phyloP scores from a whole-genome alignment of 768 basidiomycete species.

The Amyloporia xantha region DNA sequence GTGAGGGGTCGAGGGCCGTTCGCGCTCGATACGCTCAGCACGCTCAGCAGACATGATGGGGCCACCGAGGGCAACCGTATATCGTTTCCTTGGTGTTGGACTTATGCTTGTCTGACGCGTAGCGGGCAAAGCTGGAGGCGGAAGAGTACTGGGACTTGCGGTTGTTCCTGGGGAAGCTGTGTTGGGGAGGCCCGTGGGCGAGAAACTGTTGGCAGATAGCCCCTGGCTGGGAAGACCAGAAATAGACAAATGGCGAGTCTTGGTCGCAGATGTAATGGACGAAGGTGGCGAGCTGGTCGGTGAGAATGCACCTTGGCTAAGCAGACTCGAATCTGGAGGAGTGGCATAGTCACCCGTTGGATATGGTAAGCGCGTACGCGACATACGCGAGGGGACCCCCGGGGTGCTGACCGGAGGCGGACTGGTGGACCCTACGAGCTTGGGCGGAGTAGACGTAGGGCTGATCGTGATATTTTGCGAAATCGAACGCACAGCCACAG shows the following conservation, averaged over 20 bases:
- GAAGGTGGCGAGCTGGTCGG: slow-evolving; percentile 47
- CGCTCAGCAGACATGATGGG: slow-evolving; percentile 43
- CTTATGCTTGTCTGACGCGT: slow-evolving; percentile 54
- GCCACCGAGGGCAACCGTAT: slow-evolving; percentile 79
- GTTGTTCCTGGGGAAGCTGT: slow-evolving; percentile 10
- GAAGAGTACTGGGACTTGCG: slow-evolving; percentile 27
- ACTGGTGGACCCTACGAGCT: slow-evolving; percentile 58
- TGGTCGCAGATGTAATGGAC: slow-evolving; percentile 21
- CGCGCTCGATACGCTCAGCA: slow-evolving; percentile 22
- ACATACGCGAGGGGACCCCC: slow-evolving; percentile 31
- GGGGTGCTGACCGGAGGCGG: slow-evolving; percentile 48
- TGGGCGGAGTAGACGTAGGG: slow-evolving; percentile 26
- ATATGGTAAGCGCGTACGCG: slow-evolving; percentile 63
- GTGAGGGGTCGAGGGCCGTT: slow-evolving; percentile 16
- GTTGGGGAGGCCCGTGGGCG: slow-evolving; percentile 19
- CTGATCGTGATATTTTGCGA: slow-evolving; percentile 23
- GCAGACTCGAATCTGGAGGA: slow-evolving; percentile 40
- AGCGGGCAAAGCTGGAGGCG: slow-evolving; percentile 33
- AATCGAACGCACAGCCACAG: slow-evolving; percentile 34
- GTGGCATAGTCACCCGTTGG: slow-evolving; percentile 80
- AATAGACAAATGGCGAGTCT: slow-evolving; percentile 41
- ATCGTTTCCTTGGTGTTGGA: slow-evolving; percentile 66
- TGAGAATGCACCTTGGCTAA: slow-evolving; percentile 36
- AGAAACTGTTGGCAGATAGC: slow-evolving; percentile 8
- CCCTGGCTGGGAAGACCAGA: slow-evolving; percentile 34